Evolutionary conservation across 2,329 filamentous ascomycete genomes (phyloP).

Genomic region (Fusarium sacchari): DNA sequence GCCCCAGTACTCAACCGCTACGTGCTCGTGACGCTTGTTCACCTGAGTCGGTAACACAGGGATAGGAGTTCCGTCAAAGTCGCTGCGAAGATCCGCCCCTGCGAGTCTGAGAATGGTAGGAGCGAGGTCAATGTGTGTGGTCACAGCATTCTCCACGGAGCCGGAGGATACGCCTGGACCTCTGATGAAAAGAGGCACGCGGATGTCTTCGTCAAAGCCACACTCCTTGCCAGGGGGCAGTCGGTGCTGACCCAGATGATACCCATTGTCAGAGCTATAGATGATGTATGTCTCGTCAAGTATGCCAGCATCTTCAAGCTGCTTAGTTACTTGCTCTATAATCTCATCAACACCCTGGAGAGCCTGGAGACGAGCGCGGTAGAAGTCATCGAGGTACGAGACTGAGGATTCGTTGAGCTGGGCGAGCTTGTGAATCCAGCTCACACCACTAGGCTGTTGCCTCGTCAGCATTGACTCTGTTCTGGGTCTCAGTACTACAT

Average conservation of each 20-base stretch:
- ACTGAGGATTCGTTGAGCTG: conserved; percentile 54
- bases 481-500: conserved; percentile 18
- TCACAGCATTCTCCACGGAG: conserved; percentile 56
- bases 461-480: not conserved
- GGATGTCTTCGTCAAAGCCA: conserved; percentile 68
- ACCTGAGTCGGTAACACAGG: conserved; percentile 47
- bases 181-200: conserved; percentile 65
- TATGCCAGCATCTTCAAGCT: conserved; percentile 62
- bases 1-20: conserved; percentile 69
- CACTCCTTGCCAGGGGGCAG: conserved; percentile 67
- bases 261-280: conserved; percentile 70
- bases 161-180: conserved; percentile 62
- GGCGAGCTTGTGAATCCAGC: conserved; percentile 57
- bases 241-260: conserved; percentile 68
- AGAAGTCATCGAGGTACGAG: conserved; percentile 61
- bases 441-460: conserved; percentile 49
- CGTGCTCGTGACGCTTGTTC: conserved; percentile 59
- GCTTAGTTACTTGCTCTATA: conserved; percentile 57
- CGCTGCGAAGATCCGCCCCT: conserved; percentile 53
- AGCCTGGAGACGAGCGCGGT: conserved; percentile 60
- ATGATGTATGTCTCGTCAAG: conserved; percentile 70
- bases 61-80: conserved; percentile 68
- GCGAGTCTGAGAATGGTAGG: conserved; percentile 65
- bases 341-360: conserved; percentile 67
- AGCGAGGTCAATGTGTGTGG: conserved; percentile 71